A percentile compares a stretch with the other conserved stretches of the same genome.
phyloP scores from a whole-genome alignment of 2,329 filamentous ascomycete genomes.

The Exophiala calicioides region DNA sequence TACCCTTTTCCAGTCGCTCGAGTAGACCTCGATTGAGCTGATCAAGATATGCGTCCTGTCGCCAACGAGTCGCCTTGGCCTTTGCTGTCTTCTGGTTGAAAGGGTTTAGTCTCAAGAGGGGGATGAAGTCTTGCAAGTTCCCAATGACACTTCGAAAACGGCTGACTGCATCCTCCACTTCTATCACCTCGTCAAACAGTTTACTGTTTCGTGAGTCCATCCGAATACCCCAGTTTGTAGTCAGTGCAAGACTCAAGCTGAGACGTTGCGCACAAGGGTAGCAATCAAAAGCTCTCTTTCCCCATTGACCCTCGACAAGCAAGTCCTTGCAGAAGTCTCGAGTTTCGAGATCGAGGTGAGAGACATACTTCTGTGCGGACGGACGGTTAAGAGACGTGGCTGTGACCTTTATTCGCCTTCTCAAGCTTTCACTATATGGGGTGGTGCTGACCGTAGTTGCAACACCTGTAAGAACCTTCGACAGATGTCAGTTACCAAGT shows the following conservation, averaged over 20 bases:
- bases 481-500: no score
- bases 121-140: slow-evolving; percentile 64
- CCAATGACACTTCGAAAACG: slow-evolving; percentile 62
- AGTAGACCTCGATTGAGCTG: slow-evolving; percentile 60
- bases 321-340: slow-evolving; percentile 63
- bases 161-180: slow-evolving; percentile 63
- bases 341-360: slow-evolving; percentile 63
- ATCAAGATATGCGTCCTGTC: slow-evolving; percentile 62
- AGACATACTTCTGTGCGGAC: slow-evolving; percentile 62
- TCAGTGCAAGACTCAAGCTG: slow-evolving; percentile 62
- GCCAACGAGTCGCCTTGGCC: slow-evolving; percentile 60
- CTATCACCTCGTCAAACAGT: slow-evolving; percentile 62
- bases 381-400: slow-evolving; percentile 67
- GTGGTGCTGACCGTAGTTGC: slow-evolving; percentile 69
- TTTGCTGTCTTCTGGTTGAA: slow-evolving; percentile 59
- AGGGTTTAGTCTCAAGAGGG: slow-evolving; percentile 60
- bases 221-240: slow-evolving; percentile 65
- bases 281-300: slow-evolving; percentile 58
- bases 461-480: slow-evolving; percentile 55
- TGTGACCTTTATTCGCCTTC: slow-evolving; percentile 64
- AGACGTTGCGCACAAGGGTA: slow-evolving; percentile 69
- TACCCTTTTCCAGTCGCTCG: slow-evolving; percentile 61
- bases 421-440: slow-evolving; percentile 65
- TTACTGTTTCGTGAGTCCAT: slow-evolving; percentile 57
- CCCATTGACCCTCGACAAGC: slow-evolving; percentile 57